These are phyloP conservation scores for Ottelia alismoides DNA, from an alignment of 106 monocot genomes.

Conservation along the genomic window DNA sequence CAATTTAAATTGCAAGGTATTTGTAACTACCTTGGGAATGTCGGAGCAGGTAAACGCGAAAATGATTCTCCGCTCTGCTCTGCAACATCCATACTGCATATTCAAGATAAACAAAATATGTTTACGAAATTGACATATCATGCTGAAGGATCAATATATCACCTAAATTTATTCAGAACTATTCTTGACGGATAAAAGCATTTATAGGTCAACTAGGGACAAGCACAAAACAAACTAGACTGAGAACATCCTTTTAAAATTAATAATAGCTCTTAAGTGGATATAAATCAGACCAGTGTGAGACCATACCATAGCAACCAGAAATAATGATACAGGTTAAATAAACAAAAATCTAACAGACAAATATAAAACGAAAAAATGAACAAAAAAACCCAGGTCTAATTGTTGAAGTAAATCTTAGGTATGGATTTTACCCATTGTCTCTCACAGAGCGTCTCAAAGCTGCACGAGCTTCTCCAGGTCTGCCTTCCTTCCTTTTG, in stretches of 20 bases:
- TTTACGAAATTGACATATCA: not conserved
- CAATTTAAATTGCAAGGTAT: not conserved
- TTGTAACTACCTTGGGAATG: constrained; percentile 38
- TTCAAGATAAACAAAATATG: not conserved
- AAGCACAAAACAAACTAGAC: no score
- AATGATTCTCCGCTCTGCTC: constrained; percentile 89
- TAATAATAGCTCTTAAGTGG: no score
- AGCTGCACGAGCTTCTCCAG: constrained; percentile 88
- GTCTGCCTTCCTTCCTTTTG: constrained; percentile 91
- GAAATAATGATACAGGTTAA: not conserved
- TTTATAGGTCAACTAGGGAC: no score
- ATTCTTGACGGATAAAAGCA: no score
- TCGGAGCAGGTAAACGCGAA: constrained; percentile 38
- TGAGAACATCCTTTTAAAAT: no score
- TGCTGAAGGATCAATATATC: no score
- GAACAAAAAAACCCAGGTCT: not conserved
- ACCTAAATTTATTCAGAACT: no score
- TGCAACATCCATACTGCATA: constrained; percentile 60
- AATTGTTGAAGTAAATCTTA: not conserved
- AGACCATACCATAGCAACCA: no score
- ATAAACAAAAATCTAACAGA: not conserved
- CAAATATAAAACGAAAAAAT: not conserved
- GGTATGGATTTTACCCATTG: constrained; percentile 52
- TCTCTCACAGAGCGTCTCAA: constrained; percentile 93
- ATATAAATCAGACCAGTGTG: no score